These are phyloP conservation scores for Cryptosporidium viatorum DNA, from an alignment of 169 alveolate genomes.

Conservation along the genomic window DNA sequence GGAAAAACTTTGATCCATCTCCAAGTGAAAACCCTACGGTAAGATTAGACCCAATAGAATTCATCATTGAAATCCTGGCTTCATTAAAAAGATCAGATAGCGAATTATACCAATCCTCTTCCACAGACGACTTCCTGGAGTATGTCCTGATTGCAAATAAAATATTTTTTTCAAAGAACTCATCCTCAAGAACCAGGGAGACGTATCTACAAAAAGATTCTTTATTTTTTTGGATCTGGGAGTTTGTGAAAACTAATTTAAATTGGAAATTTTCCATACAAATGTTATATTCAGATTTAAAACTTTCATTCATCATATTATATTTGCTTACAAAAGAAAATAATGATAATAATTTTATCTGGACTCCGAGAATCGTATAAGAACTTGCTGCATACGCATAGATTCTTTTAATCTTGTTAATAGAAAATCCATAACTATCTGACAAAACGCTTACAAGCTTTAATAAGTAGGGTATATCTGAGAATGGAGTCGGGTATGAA, in stretches of 20 bases:
- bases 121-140: slow-evolving; percentile 12
- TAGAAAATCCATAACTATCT: slow-evolving; percentile 43
- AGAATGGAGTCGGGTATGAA: slow-evolving; percentile 55
- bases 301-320: background rate
- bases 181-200: slow-evolving; percentile 23
- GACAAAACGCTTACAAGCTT: slow-evolving; percentile 12
- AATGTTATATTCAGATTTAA: slow-evolving; percentile 14
- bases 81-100: background rate
- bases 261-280: slow-evolving; percentile 44
- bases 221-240: slow-evolving; percentile 14
- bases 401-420: slow-evolving; percentile 30
- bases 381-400: slow-evolving; percentile 57
- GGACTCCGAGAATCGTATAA: slow-evolving; percentile 33
- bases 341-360: slow-evolving; percentile 8
- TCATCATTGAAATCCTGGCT: background rate
- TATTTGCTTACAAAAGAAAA: slow-evolving; percentile 18
- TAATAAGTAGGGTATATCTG: slow-evolving; percentile 48
- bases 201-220: slow-evolving; percentile 24
- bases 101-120: slow-evolving; percentile 32
- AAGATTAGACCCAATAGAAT: slow-evolving; percentile 18
- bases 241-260: background rate
- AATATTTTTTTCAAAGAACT: background rate
- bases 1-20: slow-evolving; percentile 35
- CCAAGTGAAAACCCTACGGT: slow-evolving; percentile 13
- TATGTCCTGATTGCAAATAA: slow-evolving; percentile 31